Conservation (phyloP, 2,329 filamentous ascomycete genomes). For the Fusarium sp. region DNA sequence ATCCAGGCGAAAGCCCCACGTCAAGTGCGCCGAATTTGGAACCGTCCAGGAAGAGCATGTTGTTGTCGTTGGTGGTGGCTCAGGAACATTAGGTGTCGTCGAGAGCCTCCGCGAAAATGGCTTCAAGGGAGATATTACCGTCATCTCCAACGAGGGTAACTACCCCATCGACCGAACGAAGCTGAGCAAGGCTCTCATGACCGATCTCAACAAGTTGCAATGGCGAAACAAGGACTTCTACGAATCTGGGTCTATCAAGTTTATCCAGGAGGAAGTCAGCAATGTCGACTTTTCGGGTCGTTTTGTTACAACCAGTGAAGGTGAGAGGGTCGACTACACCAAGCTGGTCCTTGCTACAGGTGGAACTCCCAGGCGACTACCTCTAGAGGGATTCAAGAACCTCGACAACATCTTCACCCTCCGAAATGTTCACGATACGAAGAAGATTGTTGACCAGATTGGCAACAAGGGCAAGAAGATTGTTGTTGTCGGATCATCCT, state of each 20-base stretch:
- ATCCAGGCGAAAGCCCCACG: conserved; percentile 78
- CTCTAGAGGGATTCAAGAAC: conserved; percentile 87
- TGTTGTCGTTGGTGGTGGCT: conserved; percentile 90
- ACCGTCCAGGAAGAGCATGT: conserved; percentile 71
- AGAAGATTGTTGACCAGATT: conserved; percentile 82
- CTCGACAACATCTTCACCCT: conserved; percentile 90
- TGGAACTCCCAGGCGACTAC: conserved; percentile 80
- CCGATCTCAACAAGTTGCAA: conserved; percentile 82
- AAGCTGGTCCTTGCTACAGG: conserved; percentile 94
- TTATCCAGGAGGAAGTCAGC: conserved; percentile 74
- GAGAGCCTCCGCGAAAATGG: conserved; percentile 87
- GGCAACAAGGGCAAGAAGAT: conserved; percentile 91
- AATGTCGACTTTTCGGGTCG: conserved; percentile 81
- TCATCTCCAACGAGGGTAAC: conserved; percentile 87
- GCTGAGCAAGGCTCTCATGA: conserved; percentile 91
- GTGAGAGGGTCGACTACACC: conserved; percentile 79
- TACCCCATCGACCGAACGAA: conserved; percentile 94
- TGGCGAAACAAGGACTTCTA: conserved; percentile 85
- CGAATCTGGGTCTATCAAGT: conserved; percentile 69
- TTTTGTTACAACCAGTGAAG: conserved; percentile 79
- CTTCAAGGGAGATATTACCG: conserved; percentile 82
- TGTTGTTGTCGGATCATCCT: conserved; percentile 90
- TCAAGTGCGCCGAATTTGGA: conserved; percentile 73
- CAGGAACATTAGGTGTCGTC: conserved; percentile 83
- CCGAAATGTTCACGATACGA: conserved; percentile 80